Percentiles rank a stretch among this genome's conserved stretches.
Evolutionary conservation across 441 rosid species (phyloP).

Genomic region (Capsella rubella): DNA sequence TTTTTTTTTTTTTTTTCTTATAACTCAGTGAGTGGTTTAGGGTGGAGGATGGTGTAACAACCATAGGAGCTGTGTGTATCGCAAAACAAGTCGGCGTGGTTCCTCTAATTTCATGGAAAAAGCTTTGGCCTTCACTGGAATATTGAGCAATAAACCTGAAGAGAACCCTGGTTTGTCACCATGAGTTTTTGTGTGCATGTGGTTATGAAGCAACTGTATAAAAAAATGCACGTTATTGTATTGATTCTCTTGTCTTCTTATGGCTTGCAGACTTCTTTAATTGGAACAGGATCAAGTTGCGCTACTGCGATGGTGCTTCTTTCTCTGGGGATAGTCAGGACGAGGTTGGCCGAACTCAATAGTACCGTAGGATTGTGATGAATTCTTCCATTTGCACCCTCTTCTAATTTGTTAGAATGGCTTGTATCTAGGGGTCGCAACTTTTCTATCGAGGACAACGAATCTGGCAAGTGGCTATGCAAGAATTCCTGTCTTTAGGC

Average conservation of each 20-base stretch:
- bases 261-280: constrained; percentile 60
- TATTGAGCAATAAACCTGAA: constrained; percentile 56
- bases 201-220: neutral
- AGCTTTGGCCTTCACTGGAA: constrained; percentile 57
- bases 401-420: constrained; percentile 14
- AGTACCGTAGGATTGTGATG: neutral
- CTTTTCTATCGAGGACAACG: constrained; percentile 51
- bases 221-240: neutral
- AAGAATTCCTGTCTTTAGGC: constrained; percentile 53
- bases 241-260: neutral
- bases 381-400: neutral
- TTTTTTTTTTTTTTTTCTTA: neutral
- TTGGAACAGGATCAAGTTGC: constrained; percentile 71
- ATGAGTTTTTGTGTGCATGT: constrained; percentile 1
- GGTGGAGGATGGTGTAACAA: constrained; percentile 73
- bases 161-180: constrained; percentile 59
- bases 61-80: constrained; percentile 53
- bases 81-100: constrained; percentile 61
- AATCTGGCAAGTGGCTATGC: constrained; percentile 61
- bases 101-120: constrained; percentile 66
- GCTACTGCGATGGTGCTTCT: constrained; percentile 74
- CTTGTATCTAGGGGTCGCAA: constrained; percentile 28
- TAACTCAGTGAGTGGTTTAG: constrained; percentile 36
- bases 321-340: constrained; percentile 59
- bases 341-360: constrained; percentile 46